phyloP scores from a whole-genome alignment of 352 stramenopile species.

The Globisporangium rhizosaccharum region DNA sequence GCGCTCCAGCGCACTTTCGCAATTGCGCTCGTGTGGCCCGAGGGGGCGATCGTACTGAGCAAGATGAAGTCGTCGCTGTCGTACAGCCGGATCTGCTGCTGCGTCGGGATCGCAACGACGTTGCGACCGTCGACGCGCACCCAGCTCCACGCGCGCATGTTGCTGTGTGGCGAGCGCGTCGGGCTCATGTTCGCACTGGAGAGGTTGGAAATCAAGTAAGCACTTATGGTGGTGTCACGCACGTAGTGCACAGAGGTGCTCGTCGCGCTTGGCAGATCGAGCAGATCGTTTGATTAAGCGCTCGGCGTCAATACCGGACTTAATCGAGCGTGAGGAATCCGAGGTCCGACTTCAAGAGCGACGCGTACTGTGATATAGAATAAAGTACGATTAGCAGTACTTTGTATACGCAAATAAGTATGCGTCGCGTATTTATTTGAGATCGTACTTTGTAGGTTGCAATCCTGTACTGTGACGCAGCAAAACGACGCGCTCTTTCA shows the following conservation, averaged over 20 bases:
- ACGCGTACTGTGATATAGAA: no score
- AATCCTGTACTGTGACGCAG: no score
- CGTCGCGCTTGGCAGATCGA: no score
- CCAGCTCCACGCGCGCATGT: constrained; percentile 71
- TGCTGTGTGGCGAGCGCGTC: constrained; percentile 9
- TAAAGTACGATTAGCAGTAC: no score
- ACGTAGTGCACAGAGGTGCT: neutral
- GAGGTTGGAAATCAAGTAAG: neutral
- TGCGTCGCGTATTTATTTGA: no score
- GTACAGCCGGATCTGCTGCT: constrained; percentile 67
- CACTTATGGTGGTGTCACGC: neutral
- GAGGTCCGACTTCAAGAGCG: no score
- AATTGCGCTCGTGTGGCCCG: constrained; percentile 52
- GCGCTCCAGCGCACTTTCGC: constrained; percentile 67
- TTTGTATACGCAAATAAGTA: no score
- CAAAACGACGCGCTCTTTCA: no score
- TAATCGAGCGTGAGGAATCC: no score
- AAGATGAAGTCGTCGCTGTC: constrained; percentile 85
- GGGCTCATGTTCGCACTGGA: neutral
- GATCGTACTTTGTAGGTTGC: no score
- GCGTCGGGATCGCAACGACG: constrained; percentile 66
- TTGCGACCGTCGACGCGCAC: constrained; percentile 78
- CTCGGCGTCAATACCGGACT: no score
- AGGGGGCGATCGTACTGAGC: constrained; percentile 46
- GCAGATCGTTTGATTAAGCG: no score